A percentile compares a stretch with the other conserved stretches of the same genome.
Conservation (phyloP, 176 grass and related monocot genomes). For the Phoenix roebelenii region DNA sequence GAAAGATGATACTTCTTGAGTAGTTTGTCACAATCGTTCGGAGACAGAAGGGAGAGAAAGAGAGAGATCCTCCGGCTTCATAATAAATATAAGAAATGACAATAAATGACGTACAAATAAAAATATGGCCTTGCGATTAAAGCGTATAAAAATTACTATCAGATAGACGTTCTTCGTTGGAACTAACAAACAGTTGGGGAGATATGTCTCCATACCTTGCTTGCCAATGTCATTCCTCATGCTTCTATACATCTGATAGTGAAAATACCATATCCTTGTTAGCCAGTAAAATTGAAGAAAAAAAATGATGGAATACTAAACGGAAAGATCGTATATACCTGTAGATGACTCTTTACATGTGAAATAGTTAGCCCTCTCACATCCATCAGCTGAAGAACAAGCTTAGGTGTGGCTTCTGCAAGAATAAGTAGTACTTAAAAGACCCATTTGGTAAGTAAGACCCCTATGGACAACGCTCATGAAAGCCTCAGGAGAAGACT, state of each 20-base stretch:
- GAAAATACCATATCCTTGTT: neutral
- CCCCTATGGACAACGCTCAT: too few species aligned
- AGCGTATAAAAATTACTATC: too few species aligned
- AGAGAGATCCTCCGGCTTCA: too few species aligned
- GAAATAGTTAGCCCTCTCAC: constrained; percentile 74
- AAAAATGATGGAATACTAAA: neutral
- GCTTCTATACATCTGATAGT: constrained; percentile 72
- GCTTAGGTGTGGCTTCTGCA: constrained; percentile 86
- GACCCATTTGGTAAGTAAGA: too few species aligned
- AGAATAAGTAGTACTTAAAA: neutral
- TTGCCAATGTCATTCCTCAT: constrained; percentile 41
- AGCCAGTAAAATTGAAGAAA: constrained; percentile 2
- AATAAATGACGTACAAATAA: too few species aligned
- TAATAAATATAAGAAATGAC: too few species aligned
- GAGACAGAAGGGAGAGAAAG: too few species aligned
- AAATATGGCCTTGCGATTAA: too few species aligned
- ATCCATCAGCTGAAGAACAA: constrained; percentile 68
- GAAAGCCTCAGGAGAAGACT: too few species aligned
- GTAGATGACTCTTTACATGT: constrained; percentile 97
- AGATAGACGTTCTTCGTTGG: too few species aligned
- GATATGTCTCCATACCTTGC: constrained; percentile 34
- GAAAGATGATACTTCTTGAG: too few species aligned
- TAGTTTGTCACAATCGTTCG: too few species aligned
- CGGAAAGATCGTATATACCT: constrained; percentile 25
- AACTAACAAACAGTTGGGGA: neutral